Evolutionary conservation across 208 protist species (phyloP).

Genomic region (Acanthamoeba rhysodes): DNA sequence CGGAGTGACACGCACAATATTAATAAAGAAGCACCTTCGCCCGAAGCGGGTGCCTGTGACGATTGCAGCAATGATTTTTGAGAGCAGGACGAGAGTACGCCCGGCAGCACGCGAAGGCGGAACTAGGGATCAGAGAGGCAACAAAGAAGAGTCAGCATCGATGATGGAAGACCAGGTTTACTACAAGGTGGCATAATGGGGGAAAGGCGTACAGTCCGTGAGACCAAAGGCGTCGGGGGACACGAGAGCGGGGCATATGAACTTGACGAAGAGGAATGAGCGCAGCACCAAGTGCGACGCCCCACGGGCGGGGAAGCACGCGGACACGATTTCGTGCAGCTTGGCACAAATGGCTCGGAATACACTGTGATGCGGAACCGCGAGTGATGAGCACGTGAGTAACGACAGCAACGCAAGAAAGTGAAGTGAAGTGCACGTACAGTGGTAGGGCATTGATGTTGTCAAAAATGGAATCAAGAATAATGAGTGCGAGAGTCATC

Average conservation of each 20-base stretch:
- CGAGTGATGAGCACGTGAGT: neutral
- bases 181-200: too few relatives aligned
- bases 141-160: neutral
- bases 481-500: slow-evolving; percentile 56
- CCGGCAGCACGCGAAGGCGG: neutral
- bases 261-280: slow-evolving; percentile 74
- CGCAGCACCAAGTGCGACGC: slow-evolving; percentile 57
- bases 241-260: slow-evolving; percentile 68
- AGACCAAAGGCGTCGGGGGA: slow-evolving; percentile 70
- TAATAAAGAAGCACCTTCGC: too few relatives aligned
- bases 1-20: slow-evolving; percentile 7
- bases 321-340: slow-evolving; percentile 72
- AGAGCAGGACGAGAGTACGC: slow-evolving; percentile 45
- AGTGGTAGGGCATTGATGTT: slow-evolving; percentile 51
- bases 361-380: neutral
- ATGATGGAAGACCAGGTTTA: too few relatives aligned
- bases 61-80: slow-evolving; percentile 56
- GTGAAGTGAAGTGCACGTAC: neutral
- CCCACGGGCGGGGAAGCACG: slow-evolving; percentile 43
- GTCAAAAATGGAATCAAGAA: slow-evolving; percentile 60
- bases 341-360: slow-evolving; percentile 65
- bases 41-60: slow-evolving; percentile 59
- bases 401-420: neutral
- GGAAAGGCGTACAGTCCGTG: slow-evolving; percentile 7
- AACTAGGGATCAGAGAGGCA: neutral